Conservation (phyloP, 139 green algal species). For the Chlorella vulgaris region DNA sequence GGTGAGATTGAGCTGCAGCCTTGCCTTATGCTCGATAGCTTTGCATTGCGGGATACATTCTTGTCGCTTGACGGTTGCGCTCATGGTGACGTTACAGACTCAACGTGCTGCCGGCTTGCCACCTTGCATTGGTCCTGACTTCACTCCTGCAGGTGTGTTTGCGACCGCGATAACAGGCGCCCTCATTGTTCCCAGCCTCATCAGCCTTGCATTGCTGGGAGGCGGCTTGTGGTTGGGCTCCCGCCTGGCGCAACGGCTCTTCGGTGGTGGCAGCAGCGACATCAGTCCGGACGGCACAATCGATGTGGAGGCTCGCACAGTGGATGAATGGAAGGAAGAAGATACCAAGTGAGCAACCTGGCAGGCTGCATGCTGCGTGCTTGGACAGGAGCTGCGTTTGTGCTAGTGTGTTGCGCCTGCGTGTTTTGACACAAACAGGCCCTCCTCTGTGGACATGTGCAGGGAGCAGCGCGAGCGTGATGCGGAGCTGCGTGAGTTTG, state of each 20-base stretch:
- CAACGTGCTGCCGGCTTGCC: too few relatives aligned
- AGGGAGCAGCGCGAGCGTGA: slow-evolving; percentile 31
- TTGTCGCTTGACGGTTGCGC: neutral
- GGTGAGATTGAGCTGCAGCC: neutral
- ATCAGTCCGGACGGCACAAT: slow-evolving; percentile 2
- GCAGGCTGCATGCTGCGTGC: neutral
- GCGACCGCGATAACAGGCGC: slow-evolving; percentile 1
- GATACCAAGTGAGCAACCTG: neutral
- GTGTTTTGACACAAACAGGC: neutral
- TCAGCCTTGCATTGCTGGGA: slow-evolving; percentile 28
- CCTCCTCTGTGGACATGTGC: neutral
- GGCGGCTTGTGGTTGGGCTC: slow-evolving; percentile 29
- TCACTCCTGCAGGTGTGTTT: slow-evolving; percentile 33
- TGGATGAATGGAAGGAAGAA: slow-evolving; percentile 22
- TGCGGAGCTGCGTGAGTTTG: slow-evolving; percentile 36
- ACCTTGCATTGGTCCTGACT: too few relatives aligned
- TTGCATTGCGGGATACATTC: too few relatives aligned
- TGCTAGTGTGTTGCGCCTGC: neutral
- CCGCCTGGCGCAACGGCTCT: slow-evolving; percentile 4
- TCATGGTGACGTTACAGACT: neutral
- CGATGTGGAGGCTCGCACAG: slow-evolving; percentile 22
- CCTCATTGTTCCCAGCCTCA: slow-evolving; percentile 20
- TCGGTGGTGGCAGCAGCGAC: neutral
- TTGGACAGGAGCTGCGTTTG: neutral
- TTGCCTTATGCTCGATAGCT: too few relatives aligned